Conservation (phyloP, 1,139 yeast genomes). For the Yamadazyma kanchanaburiensis region DNA sequence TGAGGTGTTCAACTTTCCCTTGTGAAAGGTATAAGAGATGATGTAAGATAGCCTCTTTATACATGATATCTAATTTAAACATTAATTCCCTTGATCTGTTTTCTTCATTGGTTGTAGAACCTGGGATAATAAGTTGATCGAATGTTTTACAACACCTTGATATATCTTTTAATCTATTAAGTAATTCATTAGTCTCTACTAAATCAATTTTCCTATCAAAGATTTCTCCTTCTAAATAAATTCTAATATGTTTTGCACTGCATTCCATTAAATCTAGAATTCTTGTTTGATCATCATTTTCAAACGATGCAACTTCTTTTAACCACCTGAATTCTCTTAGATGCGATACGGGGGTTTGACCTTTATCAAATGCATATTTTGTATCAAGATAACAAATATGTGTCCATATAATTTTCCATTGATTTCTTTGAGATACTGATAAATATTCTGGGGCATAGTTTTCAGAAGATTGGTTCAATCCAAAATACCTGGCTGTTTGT, state of each 20-base stretch:
- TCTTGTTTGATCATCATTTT: no score
- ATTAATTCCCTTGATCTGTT: background rate
- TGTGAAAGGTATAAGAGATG: background rate
- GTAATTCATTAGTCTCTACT: background rate
- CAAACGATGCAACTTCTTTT: no score
- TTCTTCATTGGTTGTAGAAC: background rate
- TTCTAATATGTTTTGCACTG: background rate
- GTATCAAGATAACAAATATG: background rate
- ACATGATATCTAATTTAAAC: background rate
- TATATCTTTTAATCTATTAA: background rate
- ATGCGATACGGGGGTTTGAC: background rate
- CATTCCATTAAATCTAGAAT: background rate
- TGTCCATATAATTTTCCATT: background rate
- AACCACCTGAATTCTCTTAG: no score
- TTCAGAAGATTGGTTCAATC: background rate
- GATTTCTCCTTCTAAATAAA: background rate
- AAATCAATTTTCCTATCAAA: background rate
- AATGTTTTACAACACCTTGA: background rate
- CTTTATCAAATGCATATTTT: background rate
- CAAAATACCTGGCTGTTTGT: background rate
- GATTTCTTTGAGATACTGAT: background rate
- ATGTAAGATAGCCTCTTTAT: background rate
- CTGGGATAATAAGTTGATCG: background rate
- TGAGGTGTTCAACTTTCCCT: background rate
- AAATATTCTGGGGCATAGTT: background rate